Conservation (phyloP, 2,329 filamentous ascomycete species). For the Aspergillus neoniger region DNA sequence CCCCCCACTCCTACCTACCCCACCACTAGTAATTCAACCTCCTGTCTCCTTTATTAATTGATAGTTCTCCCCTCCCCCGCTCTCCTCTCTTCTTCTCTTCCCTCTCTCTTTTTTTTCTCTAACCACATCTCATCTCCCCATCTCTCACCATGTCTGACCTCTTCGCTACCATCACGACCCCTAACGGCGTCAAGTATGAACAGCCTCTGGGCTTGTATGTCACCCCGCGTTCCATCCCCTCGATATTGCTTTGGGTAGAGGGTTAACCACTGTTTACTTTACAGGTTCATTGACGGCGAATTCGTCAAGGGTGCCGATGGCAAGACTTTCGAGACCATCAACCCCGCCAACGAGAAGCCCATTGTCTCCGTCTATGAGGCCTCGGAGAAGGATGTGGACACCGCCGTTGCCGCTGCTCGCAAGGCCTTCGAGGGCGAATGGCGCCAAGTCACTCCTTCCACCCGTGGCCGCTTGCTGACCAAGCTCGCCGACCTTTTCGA, state of each 20-base stretch:
- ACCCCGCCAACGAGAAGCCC: slow-evolving; percentile 80
- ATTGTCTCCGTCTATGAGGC: slow-evolving; percentile 82
- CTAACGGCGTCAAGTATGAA: slow-evolving; percentile 38
- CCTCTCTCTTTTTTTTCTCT: slow-evolving; percentile 2
- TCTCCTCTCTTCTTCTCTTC: slow-evolving; percentile 1
- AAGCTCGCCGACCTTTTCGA: slow-evolving; percentile 81
- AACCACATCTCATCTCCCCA: neutral
- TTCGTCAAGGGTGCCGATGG: slow-evolving; percentile 81
- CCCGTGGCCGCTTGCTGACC: slow-evolving; percentile 67
- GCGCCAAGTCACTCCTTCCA: slow-evolving; percentile 66
- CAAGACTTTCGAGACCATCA: slow-evolving; percentile 90
- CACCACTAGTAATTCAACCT: neutral
- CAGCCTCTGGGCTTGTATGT: slow-evolving; percentile 42
- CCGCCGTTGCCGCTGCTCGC: slow-evolving; percentile 81
- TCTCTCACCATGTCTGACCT: slow-evolving; percentile 27
- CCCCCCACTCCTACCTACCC: neutral
- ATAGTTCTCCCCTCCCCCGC: neutral
- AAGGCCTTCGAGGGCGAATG: slow-evolving; percentile 79
- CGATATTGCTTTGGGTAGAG: neutral
- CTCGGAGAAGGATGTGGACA: slow-evolving; percentile 73
- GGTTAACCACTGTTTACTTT: neutral
- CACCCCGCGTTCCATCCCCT: neutral
- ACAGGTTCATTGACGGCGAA: slow-evolving; percentile 47
- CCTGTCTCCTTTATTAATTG: slow-evolving; percentile 1
- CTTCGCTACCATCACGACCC: slow-evolving; percentile 39